Conservation (phyloP, 169 alveolate species). For the Plasmodium blacklocki region DNA sequence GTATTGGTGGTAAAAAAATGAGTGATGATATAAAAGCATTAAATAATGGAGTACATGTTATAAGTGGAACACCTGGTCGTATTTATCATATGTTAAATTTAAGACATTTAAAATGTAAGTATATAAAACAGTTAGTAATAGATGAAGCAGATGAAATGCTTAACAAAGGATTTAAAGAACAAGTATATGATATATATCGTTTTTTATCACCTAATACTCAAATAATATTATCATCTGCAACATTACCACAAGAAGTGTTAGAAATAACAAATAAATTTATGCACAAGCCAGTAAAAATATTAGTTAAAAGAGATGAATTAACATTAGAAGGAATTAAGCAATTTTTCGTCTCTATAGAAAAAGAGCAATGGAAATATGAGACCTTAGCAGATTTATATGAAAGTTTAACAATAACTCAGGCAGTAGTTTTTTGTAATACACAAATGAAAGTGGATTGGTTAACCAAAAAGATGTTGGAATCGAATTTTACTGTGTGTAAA, state of each 20-base stretch:
- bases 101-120: conserved; percentile 92
- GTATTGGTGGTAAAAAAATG: conserved; percentile 99
- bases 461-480: conserved; percentile 94
- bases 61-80: conserved; percentile 99
- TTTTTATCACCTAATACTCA: conserved; percentile 87
- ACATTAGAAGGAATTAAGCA: conserved; percentile 99
- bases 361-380: conserved; percentile 97
- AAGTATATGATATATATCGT: conserved; percentile 90
- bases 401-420: conserved; percentile 97
- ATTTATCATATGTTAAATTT: conserved; percentile 98
- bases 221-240: conserved; percentile 96
- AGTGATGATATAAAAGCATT: conserved; percentile 97
- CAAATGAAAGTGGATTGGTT: conserved; percentile 96
- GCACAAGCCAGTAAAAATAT: conserved; percentile 97
- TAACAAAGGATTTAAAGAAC: conserved; percentile 97
- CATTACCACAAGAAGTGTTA: conserved; percentile 97
- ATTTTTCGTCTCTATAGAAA: conserved; percentile 97
- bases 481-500: conserved; percentile 96
- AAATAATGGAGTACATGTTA: conserved; percentile 98
- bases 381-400: conserved; percentile 96
- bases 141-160: conserved; percentile 99
- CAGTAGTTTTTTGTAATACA: conserved; percentile 99
- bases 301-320: conserved; percentile 98
- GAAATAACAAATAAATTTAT: conserved; percentile 96
- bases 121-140: conserved; percentile 94